These are phyloP conservation scores for Pseudocercospora fuligena DNA, from an alignment of 2,329 filamentous ascomycete genomes.

Conservation along the genomic window DNA sequence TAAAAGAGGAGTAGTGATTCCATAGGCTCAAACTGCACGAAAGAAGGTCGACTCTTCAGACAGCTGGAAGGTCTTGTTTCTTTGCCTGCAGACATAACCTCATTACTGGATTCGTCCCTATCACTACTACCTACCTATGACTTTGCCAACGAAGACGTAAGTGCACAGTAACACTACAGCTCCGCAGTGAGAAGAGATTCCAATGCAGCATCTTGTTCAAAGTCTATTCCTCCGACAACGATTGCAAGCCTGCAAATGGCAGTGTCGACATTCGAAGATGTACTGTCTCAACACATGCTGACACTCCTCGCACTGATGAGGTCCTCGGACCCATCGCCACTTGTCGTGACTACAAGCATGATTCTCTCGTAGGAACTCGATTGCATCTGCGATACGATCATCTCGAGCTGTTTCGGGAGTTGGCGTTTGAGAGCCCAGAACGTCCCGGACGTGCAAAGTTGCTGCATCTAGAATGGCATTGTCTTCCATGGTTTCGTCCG, in stretches of 20 bases:
- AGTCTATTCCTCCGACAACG: conserved; percentile 54
- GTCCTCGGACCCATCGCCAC: conserved; percentile 46
- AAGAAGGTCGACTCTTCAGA: no score
- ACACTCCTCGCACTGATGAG: conserved; percentile 53
- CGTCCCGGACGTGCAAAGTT: not conserved
- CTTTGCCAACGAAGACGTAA: no score
- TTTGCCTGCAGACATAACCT: no score
- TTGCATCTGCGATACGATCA: conserved; percentile 28
- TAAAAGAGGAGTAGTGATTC: no score
- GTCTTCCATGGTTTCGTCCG: no score
- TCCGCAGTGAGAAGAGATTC: no score
- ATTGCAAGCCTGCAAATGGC: conserved; percentile 53
- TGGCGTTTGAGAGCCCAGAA: not conserved
- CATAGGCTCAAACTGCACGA: no score
- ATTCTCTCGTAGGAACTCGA: conserved; percentile 42
- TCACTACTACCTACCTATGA: no score
- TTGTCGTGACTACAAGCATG: conserved; percentile 49
- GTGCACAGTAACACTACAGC: no score
- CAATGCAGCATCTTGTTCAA: conserved; percentile 31
- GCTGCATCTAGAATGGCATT: not conserved
- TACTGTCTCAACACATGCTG: conserved; percentile 45
- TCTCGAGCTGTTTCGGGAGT: conserved; percentile 37
- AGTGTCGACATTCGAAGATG: conserved; percentile 50
- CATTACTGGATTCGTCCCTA: no score
- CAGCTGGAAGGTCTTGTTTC: no score